Evolutionary conservation across 1,139 yeast genomes (phyloP).

Genomic region (Suhomyces guaymorum): DNA sequence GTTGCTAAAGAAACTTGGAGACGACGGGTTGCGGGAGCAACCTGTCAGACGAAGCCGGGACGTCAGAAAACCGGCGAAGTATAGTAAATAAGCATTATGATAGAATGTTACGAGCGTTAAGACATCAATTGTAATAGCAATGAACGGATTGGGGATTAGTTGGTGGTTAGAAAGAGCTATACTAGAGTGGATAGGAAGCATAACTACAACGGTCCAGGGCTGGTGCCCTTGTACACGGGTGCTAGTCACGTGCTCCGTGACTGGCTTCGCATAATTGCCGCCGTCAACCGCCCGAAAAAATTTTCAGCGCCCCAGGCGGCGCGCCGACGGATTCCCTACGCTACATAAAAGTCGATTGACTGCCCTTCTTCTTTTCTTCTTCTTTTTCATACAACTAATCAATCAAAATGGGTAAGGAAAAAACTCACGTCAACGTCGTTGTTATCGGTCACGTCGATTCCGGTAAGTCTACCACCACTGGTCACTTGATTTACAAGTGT

Average conservation of each 20-base stretch:
- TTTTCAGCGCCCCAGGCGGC: conserved; percentile 13
- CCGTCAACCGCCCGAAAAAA: conserved; percentile 9
- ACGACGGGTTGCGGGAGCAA: conserved; percentile 14
- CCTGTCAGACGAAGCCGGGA: conserved; percentile 10
- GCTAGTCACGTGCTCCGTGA: conserved; percentile 7
- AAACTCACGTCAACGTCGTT: conserved; percentile 98
- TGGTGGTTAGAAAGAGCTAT: no score
- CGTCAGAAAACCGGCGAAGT: conserved; percentile 5
- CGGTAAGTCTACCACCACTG: conserved; percentile 44
- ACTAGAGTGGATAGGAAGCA: no score
- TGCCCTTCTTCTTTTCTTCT: conserved; percentile 8
- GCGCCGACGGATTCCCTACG: conserved; percentile 11
- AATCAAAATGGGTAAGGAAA: conserved; percentile 73
- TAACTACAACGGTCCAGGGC: no score
- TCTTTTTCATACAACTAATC: conserved; percentile 10
- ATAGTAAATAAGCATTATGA: conserved; percentile 6
- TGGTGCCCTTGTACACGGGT: no score
- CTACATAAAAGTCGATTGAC: conserved; percentile 13
- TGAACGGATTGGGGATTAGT: no score
- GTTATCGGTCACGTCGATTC: conserved; percentile 60
- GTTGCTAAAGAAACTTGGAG: conserved; percentile 29
- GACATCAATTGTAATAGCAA: no score
- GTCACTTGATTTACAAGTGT: conserved; percentile 98
- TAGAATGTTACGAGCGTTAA: conserved; percentile 1
- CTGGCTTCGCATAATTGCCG: conserved; percentile 3